Conservation (phyloP, 2,329 filamentous ascomycete genomes). For the Biscogniauxia sp. region DNA sequence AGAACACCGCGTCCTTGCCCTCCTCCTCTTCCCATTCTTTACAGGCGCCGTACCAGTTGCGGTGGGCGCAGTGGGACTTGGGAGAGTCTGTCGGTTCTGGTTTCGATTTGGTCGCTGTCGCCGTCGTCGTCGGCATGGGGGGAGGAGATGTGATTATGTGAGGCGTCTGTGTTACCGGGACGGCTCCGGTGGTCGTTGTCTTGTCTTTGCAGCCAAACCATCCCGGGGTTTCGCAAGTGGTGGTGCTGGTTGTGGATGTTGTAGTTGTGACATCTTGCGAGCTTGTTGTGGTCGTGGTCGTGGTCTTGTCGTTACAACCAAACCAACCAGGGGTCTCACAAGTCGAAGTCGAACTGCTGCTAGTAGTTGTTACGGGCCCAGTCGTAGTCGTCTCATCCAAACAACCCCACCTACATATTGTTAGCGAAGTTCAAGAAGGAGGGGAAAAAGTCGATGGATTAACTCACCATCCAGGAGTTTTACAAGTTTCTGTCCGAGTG, state of each 20-base stretch:
- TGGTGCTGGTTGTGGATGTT: conserved; percentile 1
- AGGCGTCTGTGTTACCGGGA: conserved; percentile 11
- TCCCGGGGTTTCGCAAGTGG: conserved; percentile 14
- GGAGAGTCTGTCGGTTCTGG: conserved; percentile 12
- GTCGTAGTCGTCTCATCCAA: conserved; percentile 62
- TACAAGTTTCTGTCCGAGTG: conserved; percentile 79
- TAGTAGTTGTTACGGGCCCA: conserved; percentile 44
- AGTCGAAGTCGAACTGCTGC: conserved; percentile 49
- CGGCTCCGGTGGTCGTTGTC: conserved; percentile 17
- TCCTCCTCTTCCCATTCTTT: conserved; percentile 22
- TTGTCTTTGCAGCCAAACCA: conserved; percentile 17
- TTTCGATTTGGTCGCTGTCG: conserved; percentile 9
- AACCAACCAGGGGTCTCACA: conserved; percentile 65
- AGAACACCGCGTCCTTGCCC: neutral
- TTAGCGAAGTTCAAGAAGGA: conserved; percentile 1
- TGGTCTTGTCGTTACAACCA: conserved; percentile 57
- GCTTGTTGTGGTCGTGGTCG: conserved; percentile 27
- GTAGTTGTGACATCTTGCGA: neutral
- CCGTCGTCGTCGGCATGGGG: conserved; percentile 18
- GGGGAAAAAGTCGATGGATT: neutral
- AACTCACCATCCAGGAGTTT: conserved; percentile 86
- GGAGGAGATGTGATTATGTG: conserved; percentile 29
- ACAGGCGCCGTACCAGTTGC: conserved; percentile 29
- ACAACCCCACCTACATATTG: conserved; percentile 50
- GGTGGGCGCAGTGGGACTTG: conserved; percentile 23